Percentiles rank a stretch among this genome's conserved stretches.
phyloP scores from a whole-genome alignment of 2,329 filamentous ascomycete genomes.

The Chrysosporium keratinophilum region DNA sequence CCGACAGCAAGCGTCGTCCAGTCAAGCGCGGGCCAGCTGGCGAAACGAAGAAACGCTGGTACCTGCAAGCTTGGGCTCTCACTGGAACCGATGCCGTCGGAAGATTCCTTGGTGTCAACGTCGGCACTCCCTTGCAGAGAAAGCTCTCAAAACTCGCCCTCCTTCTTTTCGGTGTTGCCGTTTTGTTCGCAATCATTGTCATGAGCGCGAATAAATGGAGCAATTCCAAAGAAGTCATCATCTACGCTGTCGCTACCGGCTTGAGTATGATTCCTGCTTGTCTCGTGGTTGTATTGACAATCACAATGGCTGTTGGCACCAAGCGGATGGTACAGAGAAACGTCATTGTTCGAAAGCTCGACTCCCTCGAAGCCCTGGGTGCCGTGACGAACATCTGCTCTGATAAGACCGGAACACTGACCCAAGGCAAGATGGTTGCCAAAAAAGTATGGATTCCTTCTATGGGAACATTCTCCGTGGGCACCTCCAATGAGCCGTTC shows the following conservation, averaged over 20 bases:
- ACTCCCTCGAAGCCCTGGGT: conserved; percentile 51
- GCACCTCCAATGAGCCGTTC: conserved; percentile 45
- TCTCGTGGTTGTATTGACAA: conserved; percentile 56
- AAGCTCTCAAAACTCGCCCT: conserved; percentile 59
- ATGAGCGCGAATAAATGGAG: conserved; percentile 53
- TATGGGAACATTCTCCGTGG: conserved; percentile 48
- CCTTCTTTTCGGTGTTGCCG: conserved; percentile 55
- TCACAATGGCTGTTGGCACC: conserved; percentile 55
- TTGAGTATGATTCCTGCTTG: conserved; percentile 54
- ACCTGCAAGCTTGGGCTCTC: conserved; percentile 42
- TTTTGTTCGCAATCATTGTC: conserved; percentile 59
- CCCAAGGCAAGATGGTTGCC: conserved; percentile 55
- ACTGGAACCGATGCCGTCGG: conserved; percentile 50
- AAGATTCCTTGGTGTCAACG: conserved; percentile 55
- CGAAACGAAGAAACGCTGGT: conserved; percentile 44
- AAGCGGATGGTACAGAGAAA: conserved; percentile 48
- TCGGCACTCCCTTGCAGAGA: conserved; percentile 59
- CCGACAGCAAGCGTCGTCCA: conserved; percentile 42
- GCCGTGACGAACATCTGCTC: conserved; percentile 51
- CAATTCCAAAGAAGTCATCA: conserved; percentile 50
- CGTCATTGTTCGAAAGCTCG: conserved; percentile 49
- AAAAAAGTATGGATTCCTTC: conserved; percentile 50
- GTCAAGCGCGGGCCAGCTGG: conserved; percentile 44
- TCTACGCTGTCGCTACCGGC: conserved; percentile 52
- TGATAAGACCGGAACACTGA: conserved; percentile 52